phyloP scores from a whole-genome alignment of 768 basidiomycete species.

The Pulveroboletus sp. region DNA sequence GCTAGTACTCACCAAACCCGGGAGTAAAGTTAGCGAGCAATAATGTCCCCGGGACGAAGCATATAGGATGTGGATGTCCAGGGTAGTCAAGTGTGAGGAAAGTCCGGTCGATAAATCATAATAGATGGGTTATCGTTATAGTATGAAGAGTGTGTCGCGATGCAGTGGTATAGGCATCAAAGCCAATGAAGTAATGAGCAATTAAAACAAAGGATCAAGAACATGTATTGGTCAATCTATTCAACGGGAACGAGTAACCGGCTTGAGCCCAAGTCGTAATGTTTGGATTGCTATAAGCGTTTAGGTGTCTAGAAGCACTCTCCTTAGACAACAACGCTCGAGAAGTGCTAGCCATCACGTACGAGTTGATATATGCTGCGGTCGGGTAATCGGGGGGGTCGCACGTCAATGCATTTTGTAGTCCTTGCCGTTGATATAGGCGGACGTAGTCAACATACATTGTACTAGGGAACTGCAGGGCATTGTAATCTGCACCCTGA shows the following conservation, averaged over 20 bases:
- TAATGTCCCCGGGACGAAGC: not conserved
- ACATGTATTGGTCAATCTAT: slow-evolving; percentile 34
- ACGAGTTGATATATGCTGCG: slow-evolving; percentile 69
- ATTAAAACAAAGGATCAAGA: slow-evolving; percentile 12
- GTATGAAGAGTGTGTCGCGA: slow-evolving; percentile 21
- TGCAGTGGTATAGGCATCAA: slow-evolving; percentile 15
- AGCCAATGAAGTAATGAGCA: slow-evolving; percentile 6
- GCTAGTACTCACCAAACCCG: not conserved
- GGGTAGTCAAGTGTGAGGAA: not conserved
- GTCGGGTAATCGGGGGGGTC: slow-evolving; percentile 79
- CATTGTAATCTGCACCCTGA: slow-evolving; percentile 64
- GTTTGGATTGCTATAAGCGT: slow-evolving; percentile 76
- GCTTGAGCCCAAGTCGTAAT: slow-evolving; percentile 81
- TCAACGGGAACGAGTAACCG: slow-evolving; percentile 72
- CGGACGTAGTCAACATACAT: slow-evolving; percentile 91
- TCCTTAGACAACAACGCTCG: slow-evolving; percentile 4
- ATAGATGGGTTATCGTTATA: slow-evolving; percentile 25
- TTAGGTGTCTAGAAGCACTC: slow-evolving; percentile 28
- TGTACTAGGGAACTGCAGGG: slow-evolving; percentile 70
- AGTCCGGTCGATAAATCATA: slow-evolving; percentile 22
- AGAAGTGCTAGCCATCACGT: slow-evolving; percentile 14
- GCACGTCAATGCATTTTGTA: slow-evolving; percentile 69
- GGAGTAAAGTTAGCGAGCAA: not conserved
- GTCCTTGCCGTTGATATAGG: slow-evolving; percentile 74
- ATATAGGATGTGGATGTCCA: slow-evolving; percentile 15